Conservation (phyloP, 352 stramenopile species). For the Phytophthora nicotianae region DNA sequence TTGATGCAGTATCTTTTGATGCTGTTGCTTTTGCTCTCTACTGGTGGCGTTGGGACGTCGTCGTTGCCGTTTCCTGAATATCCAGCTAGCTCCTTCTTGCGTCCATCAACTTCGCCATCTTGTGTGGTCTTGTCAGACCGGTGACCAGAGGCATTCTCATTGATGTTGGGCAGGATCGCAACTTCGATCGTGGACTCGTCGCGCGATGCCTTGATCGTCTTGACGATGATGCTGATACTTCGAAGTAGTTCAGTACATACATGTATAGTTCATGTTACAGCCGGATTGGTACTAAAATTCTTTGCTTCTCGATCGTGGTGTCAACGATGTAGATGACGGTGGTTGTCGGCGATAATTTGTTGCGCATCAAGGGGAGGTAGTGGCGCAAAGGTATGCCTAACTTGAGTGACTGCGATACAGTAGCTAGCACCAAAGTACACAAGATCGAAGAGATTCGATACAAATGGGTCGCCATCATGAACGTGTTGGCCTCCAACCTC, state of each 20-base stretch:
- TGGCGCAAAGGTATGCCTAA: no score
- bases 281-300: neutral
- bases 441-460: constrained; percentile 68
- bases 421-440: constrained; percentile 89
- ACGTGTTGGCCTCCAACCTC: constrained; percentile 77
- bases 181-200: neutral
- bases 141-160: neutral
- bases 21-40: neutral
- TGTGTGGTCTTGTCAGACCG: constrained; percentile 3
- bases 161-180: neutral
- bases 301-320: no score
- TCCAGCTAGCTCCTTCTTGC: neutral
- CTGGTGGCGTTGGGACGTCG: neutral
- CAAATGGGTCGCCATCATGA: constrained; percentile 86
- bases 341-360: no score
- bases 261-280: neutral
- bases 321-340: no score
- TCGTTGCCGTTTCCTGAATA: neutral
- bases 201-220: neutral
- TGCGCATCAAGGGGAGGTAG: no score
- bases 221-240: constrained; percentile 1
- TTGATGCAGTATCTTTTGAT: no score
- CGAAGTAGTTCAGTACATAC: no score
- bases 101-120: neutral
- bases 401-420: no score